These are phyloP conservation scores for Microbotryomycetes sp. DNA, from an alignment of 1,284 basidiomycete species.

Conservation along the genomic window DNA sequence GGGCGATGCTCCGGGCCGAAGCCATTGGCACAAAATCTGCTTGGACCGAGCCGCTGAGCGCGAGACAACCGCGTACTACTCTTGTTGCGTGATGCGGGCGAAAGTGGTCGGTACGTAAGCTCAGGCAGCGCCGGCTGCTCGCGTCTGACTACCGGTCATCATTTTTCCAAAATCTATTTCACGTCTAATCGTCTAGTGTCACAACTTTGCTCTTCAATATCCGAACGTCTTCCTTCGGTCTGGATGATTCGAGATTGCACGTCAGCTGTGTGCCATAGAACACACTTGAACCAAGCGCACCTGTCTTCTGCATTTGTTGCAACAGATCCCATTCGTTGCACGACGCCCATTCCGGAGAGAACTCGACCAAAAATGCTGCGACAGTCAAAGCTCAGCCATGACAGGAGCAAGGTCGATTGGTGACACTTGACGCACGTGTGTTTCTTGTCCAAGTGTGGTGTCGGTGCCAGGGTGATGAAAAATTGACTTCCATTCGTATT, in stretches of 20 bases:
- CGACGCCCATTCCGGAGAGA: constrained; percentile 32
- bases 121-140: too few relatives aligned
- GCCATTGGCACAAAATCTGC: too few relatives aligned
- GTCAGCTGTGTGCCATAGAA: constrained; percentile 13
- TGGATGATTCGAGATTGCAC: constrained; percentile 37
- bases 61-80: too few relatives aligned
- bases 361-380: constrained; percentile 38
- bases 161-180: not conserved
- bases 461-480: constrained; percentile 81
- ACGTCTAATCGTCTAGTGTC: not conserved
- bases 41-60: too few relatives aligned
- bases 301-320: constrained; percentile 67
- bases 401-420: not conserved
- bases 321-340: constrained; percentile 61
- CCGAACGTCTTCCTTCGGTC: constrained; percentile 70
- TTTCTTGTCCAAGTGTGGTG: constrained; percentile 59
- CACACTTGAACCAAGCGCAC: constrained; percentile 46
- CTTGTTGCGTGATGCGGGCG: too few relatives aligned
- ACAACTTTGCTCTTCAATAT: constrained; percentile 60
- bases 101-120: too few relatives aligned
- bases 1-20: too few relatives aligned
- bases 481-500: constrained; percentile 96
- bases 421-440: not conserved
- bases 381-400: not conserved
- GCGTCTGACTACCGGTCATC: too few relatives aligned